Evolutionary conservation across 2,329 filamentous ascomycete species (phyloP).

Genomic region (Colletotrichum horii): DNA sequence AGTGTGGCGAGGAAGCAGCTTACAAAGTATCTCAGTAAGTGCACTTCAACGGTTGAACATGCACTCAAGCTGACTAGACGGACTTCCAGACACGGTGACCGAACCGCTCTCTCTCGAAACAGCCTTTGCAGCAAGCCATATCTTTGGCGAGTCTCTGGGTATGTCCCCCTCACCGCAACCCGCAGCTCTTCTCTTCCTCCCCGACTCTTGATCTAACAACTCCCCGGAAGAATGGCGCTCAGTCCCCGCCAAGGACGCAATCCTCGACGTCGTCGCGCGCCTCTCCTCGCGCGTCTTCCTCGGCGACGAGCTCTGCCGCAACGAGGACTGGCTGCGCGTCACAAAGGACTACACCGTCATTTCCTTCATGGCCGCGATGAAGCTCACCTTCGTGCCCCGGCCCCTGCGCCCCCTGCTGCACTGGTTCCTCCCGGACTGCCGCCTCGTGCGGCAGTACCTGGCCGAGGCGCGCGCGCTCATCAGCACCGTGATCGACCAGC

Average conservation of each 20-base stretch:
- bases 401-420: constrained; percentile 46
- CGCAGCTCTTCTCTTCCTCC: background rate
- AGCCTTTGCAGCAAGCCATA: background rate
- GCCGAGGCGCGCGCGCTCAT: constrained; percentile 39
- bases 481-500: constrained; percentile 32
- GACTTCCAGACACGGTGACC: background rate
- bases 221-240: constrained; percentile 26
- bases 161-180: background rate
- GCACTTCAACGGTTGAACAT: accelerated
- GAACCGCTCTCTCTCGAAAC: background rate
- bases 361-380: constrained; percentile 35
- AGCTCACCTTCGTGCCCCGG: constrained; percentile 45
- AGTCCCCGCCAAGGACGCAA: background rate
- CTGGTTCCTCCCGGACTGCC: constrained; percentile 45
- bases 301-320: constrained; percentile 47
- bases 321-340: constrained; percentile 51
- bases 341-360: constrained; percentile 46
- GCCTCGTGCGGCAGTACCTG: constrained; percentile 35
- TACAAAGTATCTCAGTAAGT: background rate
- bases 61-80: background rate
- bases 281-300: constrained; percentile 56
- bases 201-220: background rate
- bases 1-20: background rate
- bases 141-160: background rate
- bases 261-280: constrained; percentile 44